Base-by-base conservation (phyloP, 179 eudicot genomes). In the Beta macrorhiza region DNA sequence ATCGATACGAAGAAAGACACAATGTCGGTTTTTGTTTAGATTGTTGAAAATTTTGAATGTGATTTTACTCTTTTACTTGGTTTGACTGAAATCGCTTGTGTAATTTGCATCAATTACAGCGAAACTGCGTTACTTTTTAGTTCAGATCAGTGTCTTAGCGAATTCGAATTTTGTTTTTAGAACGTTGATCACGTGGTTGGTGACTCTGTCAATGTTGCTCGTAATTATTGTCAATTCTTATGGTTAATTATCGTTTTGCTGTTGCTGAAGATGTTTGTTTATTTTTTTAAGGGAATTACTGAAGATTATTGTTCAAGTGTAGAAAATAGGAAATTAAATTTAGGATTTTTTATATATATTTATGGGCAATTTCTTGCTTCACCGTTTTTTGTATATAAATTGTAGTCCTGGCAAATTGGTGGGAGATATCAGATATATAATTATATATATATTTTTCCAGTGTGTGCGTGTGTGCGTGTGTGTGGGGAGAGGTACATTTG, bases 31-130 rank as follows among this genome's bases (percentile, higher is more conserved):
- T 72, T 42, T 44, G 72, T 52, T 55, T 49, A 9, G 22, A 53
- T 37, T 12, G 53, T 68, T 15, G 20, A 32, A 9, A 15, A 1
- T 7, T 52, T 51, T 29, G 75, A 62, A 51, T 55, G 63, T 32
- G 53, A 44, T 14, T 47, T 72, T 53, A 75, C 14, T 15, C 3
- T 58, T 37, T 37, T 2, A 65, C 6, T 57, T 22, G 11, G 11
- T 45, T 56, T 65, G 70, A 67, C 13, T 79, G 75, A 75, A 67
- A 32, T 75, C n/a, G 56, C 59, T 5, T 51, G 19, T 64, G 16
- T 9, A 25, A 58, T 29, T 72, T 9, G 81, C 10, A 42, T 10
- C 16, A 49, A 22, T 55, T 65, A 10, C 51, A 56, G 58, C 32
- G 19, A 0, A 53, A 29, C 22, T 56, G 3, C 7, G 11, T 37